Base-by-base conservation (phyloP, 1,139 yeast genomes). In the Geotrichum macrosporum region DNA sequence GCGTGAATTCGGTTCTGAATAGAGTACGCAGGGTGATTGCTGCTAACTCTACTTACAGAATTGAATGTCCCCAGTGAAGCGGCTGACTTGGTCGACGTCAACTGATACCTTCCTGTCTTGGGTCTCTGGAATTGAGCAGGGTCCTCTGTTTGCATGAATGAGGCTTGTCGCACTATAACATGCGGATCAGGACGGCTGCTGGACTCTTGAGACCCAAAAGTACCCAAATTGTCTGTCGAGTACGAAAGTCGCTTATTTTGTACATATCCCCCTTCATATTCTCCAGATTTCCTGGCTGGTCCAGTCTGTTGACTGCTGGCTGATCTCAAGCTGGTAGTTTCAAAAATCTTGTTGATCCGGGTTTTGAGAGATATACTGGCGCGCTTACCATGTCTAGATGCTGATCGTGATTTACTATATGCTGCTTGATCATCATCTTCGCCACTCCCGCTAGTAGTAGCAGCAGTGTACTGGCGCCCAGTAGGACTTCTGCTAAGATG, bases 1-100 rank as follows among this genome's bases (percentile, higher is more conserved):
- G 74, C 73, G 49, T 81, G 82, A 60, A 84, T 82, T 53, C 94
- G 71, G 57, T 77, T 73, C 62, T 84, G 94, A 47, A 85, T 52
- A 19, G 48, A 22, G 45, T 46, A 40, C 29, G 52, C 47, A 18
- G 55, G 51, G 44, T 55, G 31, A 41, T 50, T 24, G 21, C 44
- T 47, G 19, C 48, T 33, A 4, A 50, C 41, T 36, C 31, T 31
- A 15, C 20, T 24, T 12, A 19, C 20, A n/a, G 35, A 33, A 10
- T 37, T 19, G 22, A 21, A 24, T 10, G 37, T 31, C 15, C 48
- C 41, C 13, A 45, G 37, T 32, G 43, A 34, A 10, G 33, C 35
- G 9, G 33, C 35, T 21, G 53, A 40, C 48, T 57, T 57, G 26
- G 53, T 41, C 12, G 60, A 57, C 33, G 49, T 36, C 53, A 58